phyloP scores from a whole-genome alignment of 345 rosid genomes.

The Populus tremula region DNA sequence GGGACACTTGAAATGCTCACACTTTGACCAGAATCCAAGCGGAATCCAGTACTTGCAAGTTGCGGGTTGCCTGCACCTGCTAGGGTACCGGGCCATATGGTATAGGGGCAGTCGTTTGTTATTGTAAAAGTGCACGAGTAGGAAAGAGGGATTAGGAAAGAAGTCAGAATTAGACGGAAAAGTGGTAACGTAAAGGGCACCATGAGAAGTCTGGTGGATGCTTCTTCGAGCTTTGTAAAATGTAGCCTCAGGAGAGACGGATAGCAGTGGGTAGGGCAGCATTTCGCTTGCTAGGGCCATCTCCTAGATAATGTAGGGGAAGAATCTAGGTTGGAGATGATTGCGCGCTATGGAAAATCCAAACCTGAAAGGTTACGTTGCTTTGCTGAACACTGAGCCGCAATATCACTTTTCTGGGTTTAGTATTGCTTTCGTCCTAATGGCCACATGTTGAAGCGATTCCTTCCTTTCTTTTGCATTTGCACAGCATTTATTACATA shows the following conservation, averaged over 20 bases:
- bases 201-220: not conserved
- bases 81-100: constrained; percentile 86
- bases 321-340: constrained; percentile 23
- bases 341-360: constrained; percentile 15
- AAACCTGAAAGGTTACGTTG: constrained; percentile 40
- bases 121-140: constrained; percentile 53
- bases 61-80: constrained; percentile 78
- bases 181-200: not conserved
- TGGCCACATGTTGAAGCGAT: constrained; percentile 57
- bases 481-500: not conserved
- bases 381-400: constrained; percentile 47
- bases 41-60: constrained; percentile 65
- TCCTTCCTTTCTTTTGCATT: constrained; percentile 61
- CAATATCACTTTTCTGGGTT: constrained; percentile 47
- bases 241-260: not conserved
- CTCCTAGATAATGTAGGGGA: constrained; percentile 25
- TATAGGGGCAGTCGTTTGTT: constrained; percentile 64
- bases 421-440: constrained; percentile 43
- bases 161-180: constrained; percentile 30
- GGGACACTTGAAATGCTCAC: constrained; percentile 49
- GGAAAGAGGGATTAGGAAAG: constrained; percentile 35
- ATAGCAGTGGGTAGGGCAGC: not conserved
- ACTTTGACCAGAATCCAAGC: constrained; percentile 59
- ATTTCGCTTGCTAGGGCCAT: not conserved
- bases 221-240: not conserved